Evolutionary conservation across 108 stramenopile genomes (phyloP).

Genomic region (Pseudonitzschia delicatissima): DNA sequence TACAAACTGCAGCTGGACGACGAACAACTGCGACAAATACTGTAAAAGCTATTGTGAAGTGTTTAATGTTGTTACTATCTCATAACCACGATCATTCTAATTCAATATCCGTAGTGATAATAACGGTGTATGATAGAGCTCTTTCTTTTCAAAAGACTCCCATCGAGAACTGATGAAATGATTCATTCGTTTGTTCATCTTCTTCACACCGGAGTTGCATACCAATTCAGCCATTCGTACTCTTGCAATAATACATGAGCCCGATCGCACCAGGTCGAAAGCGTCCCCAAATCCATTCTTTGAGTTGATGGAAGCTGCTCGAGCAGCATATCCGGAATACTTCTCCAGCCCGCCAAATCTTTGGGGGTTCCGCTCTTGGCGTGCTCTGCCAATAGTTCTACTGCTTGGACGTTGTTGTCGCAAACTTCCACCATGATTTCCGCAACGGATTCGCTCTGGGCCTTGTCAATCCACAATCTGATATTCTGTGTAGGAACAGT

Average conservation of each 20-base stretch:
- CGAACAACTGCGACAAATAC: conserved; percentile 15
- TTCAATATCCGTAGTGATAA: neutral
- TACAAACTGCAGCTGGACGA: conserved; percentile 17
- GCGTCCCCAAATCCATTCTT: conserved; percentile 14
- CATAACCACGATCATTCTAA: too few relatives aligned
- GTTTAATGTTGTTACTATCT: too few relatives aligned
- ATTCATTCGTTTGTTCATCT: neutral
- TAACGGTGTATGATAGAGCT: neutral
- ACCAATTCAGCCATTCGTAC: conserved; percentile 42
- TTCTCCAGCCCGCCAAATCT: conserved; percentile 65
- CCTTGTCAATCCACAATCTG: conserved; percentile 61
- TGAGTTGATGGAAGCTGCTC: conserved; percentile 4
- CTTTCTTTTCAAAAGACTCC: too few relatives aligned
- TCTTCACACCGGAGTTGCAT: conserved; percentile 34
- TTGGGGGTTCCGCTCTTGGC: conserved; percentile 67
- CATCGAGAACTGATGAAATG: too few relatives aligned
- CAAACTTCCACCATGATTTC: conserved; percentile 86
- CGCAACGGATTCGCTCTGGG: conserved; percentile 60
- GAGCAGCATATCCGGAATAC: conserved; percentile 28
- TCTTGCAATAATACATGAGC: conserved; percentile 30
- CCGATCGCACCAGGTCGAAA: conserved; percentile 35
- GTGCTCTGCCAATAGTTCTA: conserved; percentile 45
- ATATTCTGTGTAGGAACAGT: conserved; percentile 26
- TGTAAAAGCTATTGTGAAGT: too few relatives aligned
- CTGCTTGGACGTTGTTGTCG: conserved; percentile 62